Base-by-base conservation (phyloP, 768 basidiomycete genomes). In the Tulasnella sp. region DNA sequence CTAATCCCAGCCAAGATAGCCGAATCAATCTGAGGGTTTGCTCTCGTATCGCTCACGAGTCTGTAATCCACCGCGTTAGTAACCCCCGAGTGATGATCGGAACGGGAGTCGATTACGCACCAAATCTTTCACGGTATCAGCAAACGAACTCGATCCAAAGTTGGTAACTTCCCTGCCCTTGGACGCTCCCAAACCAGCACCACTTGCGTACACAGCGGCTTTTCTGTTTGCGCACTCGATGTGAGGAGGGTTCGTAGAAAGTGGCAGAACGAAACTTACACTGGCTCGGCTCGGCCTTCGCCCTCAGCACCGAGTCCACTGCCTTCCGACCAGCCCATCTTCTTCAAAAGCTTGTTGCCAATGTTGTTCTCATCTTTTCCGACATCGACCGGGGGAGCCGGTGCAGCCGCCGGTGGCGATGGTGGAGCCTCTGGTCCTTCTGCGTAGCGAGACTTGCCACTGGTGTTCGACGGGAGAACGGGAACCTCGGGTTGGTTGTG, bases 251-350 rank as follows among this genome's bases (percentile, higher is more conserved):
- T 8, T 9, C n/a, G 4, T 27, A 40, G 19, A 54, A 34, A 14
- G 42, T 5, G 32, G 8, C 15, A 39, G 19, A 4, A 25, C 43
- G 66, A 62, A 1, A 74, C 84, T 48, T 68, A 85, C 82, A 97
- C 81, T 11, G 93, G 92, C 56, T 93, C 89, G 9, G 89, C 82
- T 57, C 91, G 71, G 41, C 93, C 93, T 51, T 88, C 86, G 3
- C 86, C 86, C 45, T 76, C 76, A 6, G 80, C 76, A 0, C 94
- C 94, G 37, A 98, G 70, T 1, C 94, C 93, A 14, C 78, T 81
- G 5, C 93, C 93, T 64, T 86, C 85, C 61, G 77, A 86, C 93
- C 93, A 98, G 0, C 94, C 96, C 93, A 98, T 97, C 80, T 94
- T 93, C 68, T 90, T 89, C 61, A 98, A 69, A 57, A 99, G 67